A percentile compares a stretch with the other conserved stretches of the same genome.
phyloP scores from a whole-genome alignment of 2,329 filamentous ascomycete species.

The Neopestalotiopsis rosae region DNA sequence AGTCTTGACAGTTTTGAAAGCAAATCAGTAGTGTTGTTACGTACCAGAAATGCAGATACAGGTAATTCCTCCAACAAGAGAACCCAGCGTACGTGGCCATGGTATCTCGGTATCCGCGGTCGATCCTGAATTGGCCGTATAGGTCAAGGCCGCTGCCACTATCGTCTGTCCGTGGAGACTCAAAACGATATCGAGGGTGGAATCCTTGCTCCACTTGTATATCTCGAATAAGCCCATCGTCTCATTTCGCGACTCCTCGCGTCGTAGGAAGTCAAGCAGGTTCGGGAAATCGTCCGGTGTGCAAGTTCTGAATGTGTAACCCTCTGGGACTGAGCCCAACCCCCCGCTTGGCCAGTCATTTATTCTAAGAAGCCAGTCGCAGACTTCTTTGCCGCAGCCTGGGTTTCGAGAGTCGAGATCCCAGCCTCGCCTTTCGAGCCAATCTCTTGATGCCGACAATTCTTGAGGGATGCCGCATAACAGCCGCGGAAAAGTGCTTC shows the following conservation, averaged over 20 bases:
- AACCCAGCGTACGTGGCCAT: constrained; percentile 57
- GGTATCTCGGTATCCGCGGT: constrained; percentile 56
- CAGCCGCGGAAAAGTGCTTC: constrained; percentile 63
- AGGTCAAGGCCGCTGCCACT: constrained; percentile 60
- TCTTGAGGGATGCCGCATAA: constrained; percentile 58
- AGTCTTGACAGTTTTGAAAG: not conserved
- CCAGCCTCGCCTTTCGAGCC: constrained; percentile 63
- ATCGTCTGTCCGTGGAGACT: constrained; percentile 54
- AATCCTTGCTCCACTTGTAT: constrained; percentile 56
- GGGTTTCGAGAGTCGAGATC: constrained; percentile 47
- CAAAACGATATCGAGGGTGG: constrained; percentile 58
- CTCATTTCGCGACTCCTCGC: constrained; percentile 50
- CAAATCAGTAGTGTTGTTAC: constrained; percentile 28
- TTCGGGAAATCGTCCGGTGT: constrained; percentile 49
- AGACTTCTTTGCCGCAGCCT: constrained; percentile 54
- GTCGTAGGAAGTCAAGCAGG: constrained; percentile 56
- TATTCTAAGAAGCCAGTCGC: constrained; percentile 61
- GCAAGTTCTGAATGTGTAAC: constrained; percentile 51
- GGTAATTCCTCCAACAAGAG: constrained; percentile 61
- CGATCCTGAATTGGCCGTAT: constrained; percentile 52
- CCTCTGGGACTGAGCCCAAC: constrained; percentile 41
- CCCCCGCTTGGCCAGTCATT: constrained; percentile 51
- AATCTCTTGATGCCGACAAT: constrained; percentile 45
- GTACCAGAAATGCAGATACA: constrained; percentile 64
- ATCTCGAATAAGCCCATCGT: constrained; percentile 65